These are phyloP conservation scores for Elongisporangium prolatum DNA, from an alignment of 352 stramenopile species.

Conservation along the genomic window DNA sequence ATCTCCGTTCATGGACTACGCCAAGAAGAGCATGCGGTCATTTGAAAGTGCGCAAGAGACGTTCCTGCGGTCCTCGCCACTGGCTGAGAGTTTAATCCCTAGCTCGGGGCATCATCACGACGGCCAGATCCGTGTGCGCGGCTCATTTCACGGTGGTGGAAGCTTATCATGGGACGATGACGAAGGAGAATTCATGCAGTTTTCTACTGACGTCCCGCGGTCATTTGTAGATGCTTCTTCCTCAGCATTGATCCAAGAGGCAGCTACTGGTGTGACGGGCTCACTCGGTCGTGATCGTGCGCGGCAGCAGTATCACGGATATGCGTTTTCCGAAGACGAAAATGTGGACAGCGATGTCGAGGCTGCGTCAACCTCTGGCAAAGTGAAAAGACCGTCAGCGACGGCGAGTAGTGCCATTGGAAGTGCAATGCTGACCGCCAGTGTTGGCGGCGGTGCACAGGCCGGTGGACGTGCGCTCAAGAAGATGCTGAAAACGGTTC, in stretches of 20 bases:
- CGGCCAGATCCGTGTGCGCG: conserved; percentile 45
- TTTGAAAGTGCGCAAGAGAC: conserved; percentile 52
- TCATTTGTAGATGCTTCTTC: conserved; percentile 16
- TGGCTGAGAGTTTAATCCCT: conserved; percentile 53
- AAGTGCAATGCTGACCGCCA: conserved; percentile 8
- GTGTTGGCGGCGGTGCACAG: conserved; percentile 14
- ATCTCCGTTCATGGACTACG: conserved; percentile 39
- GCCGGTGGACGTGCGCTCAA: conserved; percentile 33
- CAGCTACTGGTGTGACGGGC: conserved; percentile 1
- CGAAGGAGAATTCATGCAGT: conserved; percentile 2
- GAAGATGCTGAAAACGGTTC: conserved; percentile 79
- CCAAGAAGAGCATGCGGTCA: conserved; percentile 37
- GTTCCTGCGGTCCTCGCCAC: conserved; percentile 48
- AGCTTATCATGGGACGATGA: conserved; percentile 8
- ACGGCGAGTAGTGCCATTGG: conserved; percentile 16
- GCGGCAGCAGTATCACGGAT: conserved; percentile 55
- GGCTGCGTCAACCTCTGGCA: conserved; percentile 16
- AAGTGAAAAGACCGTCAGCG: conserved; percentile 4
- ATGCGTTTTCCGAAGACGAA: conserved; percentile 78
- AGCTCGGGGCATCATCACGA: conserved; percentile 11
- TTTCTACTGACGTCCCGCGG: conserved; percentile 4
- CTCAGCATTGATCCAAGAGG: conserved; percentile 8
- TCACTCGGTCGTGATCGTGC: neutral
- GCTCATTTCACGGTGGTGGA: conserved; percentile 40
- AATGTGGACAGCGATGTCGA: conserved; percentile 67